phyloP scores from a whole-genome alignment of 208 protist genomes.

The Phytomonas sp. region DNA sequence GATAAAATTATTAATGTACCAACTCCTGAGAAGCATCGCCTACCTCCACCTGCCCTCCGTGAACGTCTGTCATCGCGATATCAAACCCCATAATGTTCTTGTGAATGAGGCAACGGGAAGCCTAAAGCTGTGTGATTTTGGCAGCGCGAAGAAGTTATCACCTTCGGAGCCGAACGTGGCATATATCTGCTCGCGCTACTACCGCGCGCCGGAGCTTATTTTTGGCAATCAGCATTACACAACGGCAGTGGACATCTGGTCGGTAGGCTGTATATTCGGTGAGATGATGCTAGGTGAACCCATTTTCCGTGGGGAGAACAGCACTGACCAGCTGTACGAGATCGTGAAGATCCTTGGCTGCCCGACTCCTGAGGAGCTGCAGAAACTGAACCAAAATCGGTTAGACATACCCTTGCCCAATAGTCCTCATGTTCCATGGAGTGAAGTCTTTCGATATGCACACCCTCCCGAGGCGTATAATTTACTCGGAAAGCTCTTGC shows the following conservation, averaged over 20 bases:
- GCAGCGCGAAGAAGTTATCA: constrained; percentile 98
- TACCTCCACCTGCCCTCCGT: constrained; percentile 94
- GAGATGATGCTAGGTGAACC: constrained; percentile 99
- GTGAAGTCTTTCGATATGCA: constrained; percentile 42
- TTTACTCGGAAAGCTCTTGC: constrained; percentile 90
- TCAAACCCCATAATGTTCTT: constrained; percentile 99
- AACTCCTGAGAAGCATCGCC: constrained; percentile 85
- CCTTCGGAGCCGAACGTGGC: constrained; percentile 97
- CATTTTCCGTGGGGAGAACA: constrained; percentile 99
- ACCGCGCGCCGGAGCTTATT: constrained; percentile 98
- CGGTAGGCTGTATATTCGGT: constrained; percentile 98
- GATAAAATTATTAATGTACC: constrained; percentile 82
- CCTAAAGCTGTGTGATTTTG: constrained; percentile 97
- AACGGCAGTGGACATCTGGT: constrained; percentile 99
- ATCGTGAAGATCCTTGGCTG: constrained; percentile 96
- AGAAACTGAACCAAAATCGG: constrained; percentile 52
- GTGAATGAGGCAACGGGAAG: constrained; percentile 95
- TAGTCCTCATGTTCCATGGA: constrained; percentile 48
- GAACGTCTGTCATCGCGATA: constrained; percentile 95
- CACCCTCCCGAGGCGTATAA: constrained; percentile 83
- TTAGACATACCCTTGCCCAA: constrained; percentile 40
- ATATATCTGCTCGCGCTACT: constrained; percentile 98
- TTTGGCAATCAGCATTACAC: constrained; percentile 98
- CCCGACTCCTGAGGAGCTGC: constrained; percentile 66
- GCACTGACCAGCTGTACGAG: constrained; percentile 96